Evolutionary conservation across 331 rosid genomes (phyloP).

Genomic region (Quercus lobata): DNA sequence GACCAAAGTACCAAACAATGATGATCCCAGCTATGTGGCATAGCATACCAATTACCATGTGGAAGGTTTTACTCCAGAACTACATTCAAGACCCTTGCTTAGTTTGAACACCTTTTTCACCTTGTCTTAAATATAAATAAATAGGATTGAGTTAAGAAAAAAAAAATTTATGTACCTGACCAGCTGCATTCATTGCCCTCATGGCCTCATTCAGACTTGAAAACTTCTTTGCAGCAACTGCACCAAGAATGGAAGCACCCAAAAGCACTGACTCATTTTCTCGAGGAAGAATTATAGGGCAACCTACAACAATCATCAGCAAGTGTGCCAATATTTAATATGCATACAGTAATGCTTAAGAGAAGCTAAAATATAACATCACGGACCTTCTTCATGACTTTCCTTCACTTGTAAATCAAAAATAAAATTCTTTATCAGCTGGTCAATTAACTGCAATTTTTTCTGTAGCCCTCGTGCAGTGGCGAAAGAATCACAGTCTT

Average conservation of each 20-base stretch:
- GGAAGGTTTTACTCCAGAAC: slow-evolving; percentile 1
- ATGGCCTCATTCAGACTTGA: slow-evolving; percentile 71
- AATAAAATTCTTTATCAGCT: not conserved
- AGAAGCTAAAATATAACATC: not conserved
- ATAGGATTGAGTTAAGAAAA: not conserved
- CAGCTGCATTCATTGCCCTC: slow-evolving; percentile 86
- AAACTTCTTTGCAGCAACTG: slow-evolving; percentile 82
- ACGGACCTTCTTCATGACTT: not conserved
- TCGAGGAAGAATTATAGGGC: slow-evolving; percentile 90
- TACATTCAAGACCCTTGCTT: not conserved
- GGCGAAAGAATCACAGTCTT: not conserved
- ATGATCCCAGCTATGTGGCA: not conserved
- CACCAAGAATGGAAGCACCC: slow-evolving; percentile 95
- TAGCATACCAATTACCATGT: not conserved
- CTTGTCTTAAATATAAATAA: not conserved
- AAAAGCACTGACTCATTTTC: slow-evolving; percentile 92
- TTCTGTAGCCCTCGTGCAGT: not conserved
- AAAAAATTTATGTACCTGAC: slow-evolving; percentile 56
- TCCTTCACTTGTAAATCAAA: not conserved
- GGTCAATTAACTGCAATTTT: not conserved
- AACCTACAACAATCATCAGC: slow-evolving; percentile 46
- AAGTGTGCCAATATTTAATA: not conserved
- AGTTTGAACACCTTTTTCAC: not conserved
- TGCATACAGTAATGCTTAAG: not conserved
- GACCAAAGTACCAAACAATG: not conserved